phyloP scores from a whole-genome alignment of 345 rosid species.

The Acer saccharum region DNA sequence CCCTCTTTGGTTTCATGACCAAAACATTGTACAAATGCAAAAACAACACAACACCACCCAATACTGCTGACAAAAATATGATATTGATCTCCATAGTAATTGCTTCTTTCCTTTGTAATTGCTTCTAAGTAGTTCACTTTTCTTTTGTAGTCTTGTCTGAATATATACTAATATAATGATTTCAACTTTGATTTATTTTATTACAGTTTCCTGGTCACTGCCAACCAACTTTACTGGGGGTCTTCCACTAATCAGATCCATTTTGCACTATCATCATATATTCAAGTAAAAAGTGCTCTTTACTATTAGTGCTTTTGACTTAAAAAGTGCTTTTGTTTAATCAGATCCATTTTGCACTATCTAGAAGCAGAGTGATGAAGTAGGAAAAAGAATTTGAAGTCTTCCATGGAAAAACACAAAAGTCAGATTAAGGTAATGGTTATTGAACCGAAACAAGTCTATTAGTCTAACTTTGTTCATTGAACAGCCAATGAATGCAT shows the following conservation, averaged over 20 bases:
- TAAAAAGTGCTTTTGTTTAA: too few relatives aligned
- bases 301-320: too few relatives aligned
- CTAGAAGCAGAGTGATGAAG: background rate
- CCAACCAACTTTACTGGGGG: background rate
- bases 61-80: conserved; percentile 11
- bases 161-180: background rate
- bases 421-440: background rate
- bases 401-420: background rate
- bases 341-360: background rate
- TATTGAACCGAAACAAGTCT: too few relatives aligned
- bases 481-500: too few relatives aligned
- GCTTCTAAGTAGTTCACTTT: background rate
- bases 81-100: background rate
- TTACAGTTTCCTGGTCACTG: background rate
- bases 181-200: background rate
- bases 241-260: background rate
- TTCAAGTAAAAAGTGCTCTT: too few relatives aligned
- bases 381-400: background rate
- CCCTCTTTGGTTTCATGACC: conserved; percentile 28
- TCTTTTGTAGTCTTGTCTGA: background rate
- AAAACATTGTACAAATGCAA: conserved; percentile 16
- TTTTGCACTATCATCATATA: too few relatives aligned
- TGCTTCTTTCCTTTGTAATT: background rate
- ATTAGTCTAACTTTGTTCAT: too few relatives aligned
- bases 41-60: conserved; percentile 25